A percentile compares a stretch with the other conserved stretches of the same genome.
Conservation (phyloP, 2,329 filamentous ascomycete genomes). For the Ophiostoma himal-ulmi region DNA sequence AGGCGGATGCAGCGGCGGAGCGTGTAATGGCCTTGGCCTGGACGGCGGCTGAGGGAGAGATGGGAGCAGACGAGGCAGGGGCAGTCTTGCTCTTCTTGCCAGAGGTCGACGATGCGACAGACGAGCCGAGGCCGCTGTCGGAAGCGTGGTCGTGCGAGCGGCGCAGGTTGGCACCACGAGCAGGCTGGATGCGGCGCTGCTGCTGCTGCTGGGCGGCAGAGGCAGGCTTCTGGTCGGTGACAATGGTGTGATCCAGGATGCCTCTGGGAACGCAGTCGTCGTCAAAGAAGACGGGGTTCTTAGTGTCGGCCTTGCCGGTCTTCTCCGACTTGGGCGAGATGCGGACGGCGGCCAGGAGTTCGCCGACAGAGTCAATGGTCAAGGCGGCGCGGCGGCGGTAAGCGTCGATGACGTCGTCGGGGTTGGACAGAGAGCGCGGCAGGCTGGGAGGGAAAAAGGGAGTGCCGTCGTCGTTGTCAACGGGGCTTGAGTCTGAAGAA, state of each 20-base stretch:
- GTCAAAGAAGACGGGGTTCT: conserved; percentile 37
- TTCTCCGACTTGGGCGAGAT: conserved; percentile 33
- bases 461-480: conserved; percentile 19
- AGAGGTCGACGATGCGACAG: conserved; percentile 59
- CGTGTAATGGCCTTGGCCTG: conserved; percentile 55
- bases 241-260: conserved; percentile 53
- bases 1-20: conserved; percentile 43
- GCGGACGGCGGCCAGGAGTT: conserved; percentile 42
- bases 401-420: conserved; percentile 67
- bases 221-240: conserved; percentile 37
- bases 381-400: conserved; percentile 63
- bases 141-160: conserved; percentile 62
- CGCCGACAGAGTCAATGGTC: conserved; percentile 57
- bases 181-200: conserved; percentile 31
- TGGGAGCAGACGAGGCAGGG: conserved; percentile 22
- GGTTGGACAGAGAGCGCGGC: conserved; percentile 63
- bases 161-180: conserved; percentile 46
- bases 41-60: conserved; percentile 30
- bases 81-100: conserved; percentile 39
- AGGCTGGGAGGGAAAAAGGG: conserved; percentile 46
- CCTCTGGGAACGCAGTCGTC: conserved; percentile 57
- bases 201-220: background rate
- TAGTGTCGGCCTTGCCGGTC: conserved; percentile 17
- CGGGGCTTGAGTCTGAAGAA: conserved; percentile 29
- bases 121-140: conserved; percentile 84